Base-by-base conservation (phyloP, 1,284 basidiomycete species). In the Trametes hirsuta region DNA sequence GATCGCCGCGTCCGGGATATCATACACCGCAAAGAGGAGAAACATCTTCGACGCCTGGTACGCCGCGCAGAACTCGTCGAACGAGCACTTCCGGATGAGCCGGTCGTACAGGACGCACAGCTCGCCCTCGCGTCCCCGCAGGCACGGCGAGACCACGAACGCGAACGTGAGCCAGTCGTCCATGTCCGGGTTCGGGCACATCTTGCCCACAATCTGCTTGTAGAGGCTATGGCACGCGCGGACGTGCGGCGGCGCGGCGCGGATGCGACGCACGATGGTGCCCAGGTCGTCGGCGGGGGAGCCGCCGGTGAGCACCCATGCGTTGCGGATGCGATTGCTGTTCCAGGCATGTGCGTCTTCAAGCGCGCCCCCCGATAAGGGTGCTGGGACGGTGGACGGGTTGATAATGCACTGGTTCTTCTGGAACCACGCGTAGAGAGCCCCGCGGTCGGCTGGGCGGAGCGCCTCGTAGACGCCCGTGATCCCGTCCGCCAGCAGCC, bases 31-130 rank as follows among this genome's bases (percentile, higher is more conserved):
- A 34, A 53, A 45, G 21, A 53, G 51, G 21, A 42, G 30, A 2
- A 42, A 42, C 40, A 78, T 59, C 6, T 45, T 39, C 0, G 63
- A 67, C 0, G 65, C 47, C 8, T 65, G 46, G 51, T 70, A 77
- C 11, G 75, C 73, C 6, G 21, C 25, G 54, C 59, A 69, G 42
- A 79, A 72, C 47, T 76, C 72, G 11, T 76, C 66, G 62, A 75
- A 77, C 3, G 71, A 68, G 66, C 69, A 74, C 12, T 36, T 34
- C 1, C 58, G 9, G 49, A 74, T 59, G 11, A 79, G 63, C 9
- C n/a, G 25, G 8, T 50, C 40, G 59, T 76, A 77, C 0, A 66
- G 42, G 2, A 8, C 8, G 8, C 39, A 54, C 15, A 70, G 55
- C 39, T 39, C 11, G 12, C 41, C 40, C 59, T 74, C 18, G 18